These are phyloP conservation scores for Fistulinella cinereoalba DNA, from an alignment of 1,284 basidiomycete genomes.

Conservation along the genomic window DNA sequence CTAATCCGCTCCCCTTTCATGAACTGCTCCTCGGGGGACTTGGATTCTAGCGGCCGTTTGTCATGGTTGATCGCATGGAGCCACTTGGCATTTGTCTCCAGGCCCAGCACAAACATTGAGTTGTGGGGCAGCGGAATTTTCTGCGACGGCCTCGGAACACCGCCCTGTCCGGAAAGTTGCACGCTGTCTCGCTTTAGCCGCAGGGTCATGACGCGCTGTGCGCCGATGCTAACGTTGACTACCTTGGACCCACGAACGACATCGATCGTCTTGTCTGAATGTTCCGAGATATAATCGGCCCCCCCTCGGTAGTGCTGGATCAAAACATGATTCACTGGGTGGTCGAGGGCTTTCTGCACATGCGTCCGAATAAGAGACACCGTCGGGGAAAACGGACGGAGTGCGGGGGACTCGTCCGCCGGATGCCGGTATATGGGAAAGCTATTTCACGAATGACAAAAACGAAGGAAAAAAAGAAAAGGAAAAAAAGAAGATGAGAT, in stretches of 20 bases:
- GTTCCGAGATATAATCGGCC: slow-evolving; percentile 76
- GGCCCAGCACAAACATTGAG: slow-evolving; percentile 74
- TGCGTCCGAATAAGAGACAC: slow-evolving; percentile 59
- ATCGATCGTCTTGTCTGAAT: slow-evolving; percentile 79
- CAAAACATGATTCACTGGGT: slow-evolving; percentile 73
- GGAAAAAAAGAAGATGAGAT: neutral
- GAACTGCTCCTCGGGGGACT: slow-evolving; percentile 51
- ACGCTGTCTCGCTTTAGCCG: slow-evolving; percentile 55
- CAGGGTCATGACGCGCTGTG: slow-evolving; percentile 68
- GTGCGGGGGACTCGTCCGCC: slow-evolving; percentile 66
- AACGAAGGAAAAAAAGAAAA: neutral
- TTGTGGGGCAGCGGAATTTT: slow-evolving; percentile 71
- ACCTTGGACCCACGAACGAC: slow-evolving; percentile 66
- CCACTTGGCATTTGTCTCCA: slow-evolving; percentile 66
- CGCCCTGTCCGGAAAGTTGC: slow-evolving; percentile 20
- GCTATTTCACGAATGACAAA: slow-evolving; percentile 38
- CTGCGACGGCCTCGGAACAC: slow-evolving; percentile 43
- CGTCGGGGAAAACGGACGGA: slow-evolving; percentile 62
- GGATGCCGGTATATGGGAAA: slow-evolving; percentile 77
- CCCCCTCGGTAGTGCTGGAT: slow-evolving; percentile 75
- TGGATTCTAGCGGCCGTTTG: slow-evolving; percentile 53
- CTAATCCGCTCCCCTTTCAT: slow-evolving; percentile 67
- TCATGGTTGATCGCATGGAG: slow-evolving; percentile 69
- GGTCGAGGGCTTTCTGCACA: slow-evolving; percentile 51
- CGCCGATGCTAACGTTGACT: slow-evolving; percentile 74